phyloP scores from a whole-genome alignment of 2,329 filamentous ascomycete species.

The Arthroderma sp. region DNA sequence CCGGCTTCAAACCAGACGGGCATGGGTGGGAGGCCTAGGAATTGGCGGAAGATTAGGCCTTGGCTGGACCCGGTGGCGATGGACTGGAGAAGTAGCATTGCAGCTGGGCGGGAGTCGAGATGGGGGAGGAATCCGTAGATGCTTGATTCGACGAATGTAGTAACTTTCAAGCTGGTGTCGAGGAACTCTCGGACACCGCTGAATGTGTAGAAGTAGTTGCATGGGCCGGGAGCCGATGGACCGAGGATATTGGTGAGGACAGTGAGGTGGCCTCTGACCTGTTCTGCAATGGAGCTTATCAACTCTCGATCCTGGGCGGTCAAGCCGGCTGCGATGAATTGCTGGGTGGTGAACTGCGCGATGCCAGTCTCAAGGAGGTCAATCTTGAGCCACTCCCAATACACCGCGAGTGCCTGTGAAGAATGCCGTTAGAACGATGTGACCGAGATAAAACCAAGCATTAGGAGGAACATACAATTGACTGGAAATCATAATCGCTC shows the following conservation, averaged over 20 bases:
- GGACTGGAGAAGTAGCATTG: slow-evolving; percentile 58
- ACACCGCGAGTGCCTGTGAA: slow-evolving; percentile 49
- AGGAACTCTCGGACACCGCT: slow-evolving; percentile 61
- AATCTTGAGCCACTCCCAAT: slow-evolving; percentile 75
- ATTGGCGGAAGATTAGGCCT: slow-evolving; percentile 74
- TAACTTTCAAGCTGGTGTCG: slow-evolving; percentile 78
- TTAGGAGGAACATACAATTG: slow-evolving; percentile 35
- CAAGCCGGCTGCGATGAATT: slow-evolving; percentile 57
- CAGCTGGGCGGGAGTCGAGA: slow-evolving; percentile 61
- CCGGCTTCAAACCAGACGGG: slow-evolving; percentile 70
- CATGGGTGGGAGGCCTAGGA: slow-evolving; percentile 67
- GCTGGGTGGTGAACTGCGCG: slow-evolving; percentile 51
- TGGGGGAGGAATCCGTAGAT: slow-evolving; percentile 72
- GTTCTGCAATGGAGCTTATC: slow-evolving; percentile 63
- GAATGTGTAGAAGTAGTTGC: slow-evolving; percentile 71
- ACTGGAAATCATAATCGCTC: slow-evolving; percentile 74
- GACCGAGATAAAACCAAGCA: background rate
- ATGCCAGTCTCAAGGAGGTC: slow-evolving; percentile 71
- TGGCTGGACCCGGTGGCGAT: slow-evolving; percentile 70
- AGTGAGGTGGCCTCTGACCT: slow-evolving; percentile 66
- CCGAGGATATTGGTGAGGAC: slow-evolving; percentile 68
- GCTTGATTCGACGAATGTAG: slow-evolving; percentile 64
- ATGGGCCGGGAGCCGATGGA: slow-evolving; percentile 54
- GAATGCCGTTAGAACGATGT: background rate
- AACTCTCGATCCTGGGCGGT: slow-evolving; percentile 55